These are phyloP conservation scores for Naganishia vishniacii DNA, from an alignment of 768 basidiomycete species.

Conservation along the genomic window DNA sequence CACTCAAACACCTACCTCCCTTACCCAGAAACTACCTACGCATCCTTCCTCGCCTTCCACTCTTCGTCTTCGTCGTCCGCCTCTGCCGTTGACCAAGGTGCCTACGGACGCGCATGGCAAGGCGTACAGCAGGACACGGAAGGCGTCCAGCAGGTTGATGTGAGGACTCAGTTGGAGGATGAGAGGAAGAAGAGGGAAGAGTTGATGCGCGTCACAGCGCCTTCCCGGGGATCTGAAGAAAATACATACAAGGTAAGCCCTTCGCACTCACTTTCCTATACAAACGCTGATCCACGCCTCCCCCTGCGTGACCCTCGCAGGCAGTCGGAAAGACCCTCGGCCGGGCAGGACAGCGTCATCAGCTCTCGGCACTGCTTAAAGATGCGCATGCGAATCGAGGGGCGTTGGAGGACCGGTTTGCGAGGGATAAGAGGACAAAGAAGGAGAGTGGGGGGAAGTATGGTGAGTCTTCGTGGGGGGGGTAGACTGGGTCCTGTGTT, in stretches of 20 bases:
- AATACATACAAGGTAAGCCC: constrained; percentile 43
- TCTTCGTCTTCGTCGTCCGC: no score
- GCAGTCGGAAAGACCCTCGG: constrained; percentile 43
- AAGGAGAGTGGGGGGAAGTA: constrained; percentile 36
- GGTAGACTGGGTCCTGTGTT: no score
- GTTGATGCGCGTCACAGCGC: constrained; percentile 33
- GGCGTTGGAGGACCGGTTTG: constrained; percentile 34
- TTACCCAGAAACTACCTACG: constrained; percentile 43
- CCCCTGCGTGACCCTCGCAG: constrained; percentile 22
- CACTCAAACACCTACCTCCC: constrained; percentile 40
- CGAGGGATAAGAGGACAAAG: constrained; percentile 37
- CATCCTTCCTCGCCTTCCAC: constrained; percentile 38
- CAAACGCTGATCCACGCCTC: neutral
- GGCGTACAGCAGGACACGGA: constrained; percentile 34
- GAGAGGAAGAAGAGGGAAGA: constrained; percentile 32
- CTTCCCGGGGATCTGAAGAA: constrained; percentile 31
- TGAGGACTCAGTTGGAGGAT: constrained; percentile 17
- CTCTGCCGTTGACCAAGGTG: constrained; percentile 31
- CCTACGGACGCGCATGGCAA: constrained; percentile 42
- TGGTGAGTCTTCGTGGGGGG: constrained; percentile 22
- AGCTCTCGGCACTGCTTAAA: constrained; percentile 42
- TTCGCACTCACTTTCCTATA: neutral
- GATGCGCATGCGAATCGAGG: constrained; percentile 37
- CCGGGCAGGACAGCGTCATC: constrained; percentile 44
- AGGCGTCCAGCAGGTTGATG: constrained; percentile 34